These are phyloP conservation scores for Aquilaria malaccensis DNA, from an alignment of 345 rosid species.

Conservation along the genomic window DNA sequence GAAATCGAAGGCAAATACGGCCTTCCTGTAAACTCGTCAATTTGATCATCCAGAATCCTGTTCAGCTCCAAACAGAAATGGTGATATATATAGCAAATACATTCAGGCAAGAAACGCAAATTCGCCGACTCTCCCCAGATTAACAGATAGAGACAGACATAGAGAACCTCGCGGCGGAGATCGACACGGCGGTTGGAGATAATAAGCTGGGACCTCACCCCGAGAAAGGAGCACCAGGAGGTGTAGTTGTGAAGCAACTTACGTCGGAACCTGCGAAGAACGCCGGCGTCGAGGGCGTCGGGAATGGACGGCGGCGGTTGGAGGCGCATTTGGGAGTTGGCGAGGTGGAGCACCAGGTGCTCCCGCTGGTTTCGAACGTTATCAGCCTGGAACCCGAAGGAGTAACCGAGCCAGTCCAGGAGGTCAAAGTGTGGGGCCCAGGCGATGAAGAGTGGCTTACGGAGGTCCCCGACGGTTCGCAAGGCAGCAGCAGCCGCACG, in stretches of 20 bases:
- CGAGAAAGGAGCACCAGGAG: constrained; percentile 68
- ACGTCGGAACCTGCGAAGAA: constrained; percentile 49
- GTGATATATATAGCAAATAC: constrained; percentile 51
- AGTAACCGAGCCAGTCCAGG: constrained; percentile 67
- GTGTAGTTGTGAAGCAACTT: constrained; percentile 62
- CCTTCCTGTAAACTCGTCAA: constrained; percentile 51
- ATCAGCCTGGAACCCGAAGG: constrained; percentile 70
- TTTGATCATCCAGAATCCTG: constrained; percentile 22
- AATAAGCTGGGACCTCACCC: constrained; percentile 33
- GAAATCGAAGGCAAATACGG: constrained; percentile 39
- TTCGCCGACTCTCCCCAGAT: constrained; percentile 70
- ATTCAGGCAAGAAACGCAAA: constrained; percentile 50
- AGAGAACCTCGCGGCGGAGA: constrained; percentile 47
- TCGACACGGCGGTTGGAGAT: constrained; percentile 23
- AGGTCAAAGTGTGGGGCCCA: constrained; percentile 53
- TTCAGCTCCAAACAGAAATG: constrained; percentile 54
- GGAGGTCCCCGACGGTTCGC: constrained; percentile 47
- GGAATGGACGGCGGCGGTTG: constrained; percentile 37
- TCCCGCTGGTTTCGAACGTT: constrained; percentile 84
- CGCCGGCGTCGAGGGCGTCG: constrained; percentile 48
- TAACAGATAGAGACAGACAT: constrained; percentile 39
- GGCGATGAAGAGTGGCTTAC: constrained; percentile 42
- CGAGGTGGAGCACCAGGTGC: constrained; percentile 80
- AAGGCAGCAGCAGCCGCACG: constrained; percentile 67
- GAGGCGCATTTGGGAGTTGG: constrained; percentile 85